A percentile compares a stretch with the other conserved stretches of the same genome.
Conservation (phyloP, 805 yeast species). For the Yarrowia sp. region DNA sequence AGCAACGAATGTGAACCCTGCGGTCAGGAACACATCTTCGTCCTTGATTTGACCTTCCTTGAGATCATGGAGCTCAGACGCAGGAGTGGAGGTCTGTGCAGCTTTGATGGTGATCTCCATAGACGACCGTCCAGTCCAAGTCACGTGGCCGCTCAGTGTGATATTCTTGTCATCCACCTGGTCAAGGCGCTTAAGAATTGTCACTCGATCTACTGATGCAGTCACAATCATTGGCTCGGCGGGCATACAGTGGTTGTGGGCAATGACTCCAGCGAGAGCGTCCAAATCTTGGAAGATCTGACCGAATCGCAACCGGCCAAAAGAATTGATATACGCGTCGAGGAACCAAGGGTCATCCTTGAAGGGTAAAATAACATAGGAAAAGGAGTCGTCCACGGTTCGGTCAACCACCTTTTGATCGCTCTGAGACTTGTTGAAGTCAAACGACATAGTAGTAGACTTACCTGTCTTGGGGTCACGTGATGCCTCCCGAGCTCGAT, state of each 20-base stretch:
- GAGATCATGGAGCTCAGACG: conserved; percentile 51
- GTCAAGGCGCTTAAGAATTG: conserved; percentile 80
- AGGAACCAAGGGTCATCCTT: conserved; percentile 78
- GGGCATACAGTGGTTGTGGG: conserved; percentile 89
- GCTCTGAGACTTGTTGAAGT: conserved; percentile 53
- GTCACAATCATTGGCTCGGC: conserved; percentile 93
- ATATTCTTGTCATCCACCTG: conserved; percentile 73
- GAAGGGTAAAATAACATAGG: conserved; percentile 61
- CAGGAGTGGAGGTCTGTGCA: conserved; percentile 60
- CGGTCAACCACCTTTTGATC: conserved; percentile 68
- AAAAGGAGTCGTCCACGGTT: conserved; percentile 68
- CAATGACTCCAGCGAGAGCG: conserved; percentile 90
- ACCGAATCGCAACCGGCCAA: conserved; percentile 89
- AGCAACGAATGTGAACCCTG: conserved; percentile 93
- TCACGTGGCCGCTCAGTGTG: conserved; percentile 82
- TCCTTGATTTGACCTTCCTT: conserved; percentile 57
- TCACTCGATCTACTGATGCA: conserved; percentile 89
- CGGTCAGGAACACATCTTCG: conserved; percentile 74
- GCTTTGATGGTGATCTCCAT: conserved; percentile 95
- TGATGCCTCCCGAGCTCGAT: conserved; percentile 76
- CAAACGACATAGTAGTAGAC: conserved; percentile 43
- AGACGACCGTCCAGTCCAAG: conserved; percentile 93
- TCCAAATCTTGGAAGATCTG: conserved; percentile 93
- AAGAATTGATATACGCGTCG: conserved; percentile 85
- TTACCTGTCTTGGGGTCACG: conserved; percentile 51